Evolutionary conservation across 139 green algal genomes (phyloP), one percentile per base, ranked within the genome.

Genomic region (Volvox reticuliferus): DNA sequence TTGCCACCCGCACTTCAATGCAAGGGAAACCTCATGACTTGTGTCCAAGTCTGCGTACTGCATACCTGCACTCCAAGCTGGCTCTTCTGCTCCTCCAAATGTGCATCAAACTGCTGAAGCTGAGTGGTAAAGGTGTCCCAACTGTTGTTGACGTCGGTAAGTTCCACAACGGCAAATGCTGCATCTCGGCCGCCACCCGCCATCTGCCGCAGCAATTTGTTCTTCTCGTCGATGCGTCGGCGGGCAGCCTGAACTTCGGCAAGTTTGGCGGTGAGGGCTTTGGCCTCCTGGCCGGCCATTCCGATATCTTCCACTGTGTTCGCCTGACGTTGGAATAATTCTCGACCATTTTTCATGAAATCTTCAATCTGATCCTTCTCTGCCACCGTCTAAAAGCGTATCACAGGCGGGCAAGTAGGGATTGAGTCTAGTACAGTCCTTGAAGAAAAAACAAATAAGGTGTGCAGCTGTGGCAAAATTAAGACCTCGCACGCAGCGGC

Each of bases 261-360:
- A 30, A 96, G 90, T 33, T 91, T 84, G 20, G 86, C 88, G 50
- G 97, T 92, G 89, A 98, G 95, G 0, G 79, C 16, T 76, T 94
- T 91, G 5, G 96, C 95, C 65, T 96, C 92, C 71, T 94, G 91
- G 0, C 95, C 91, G 19, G 94, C 92, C 13, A 90, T 77, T 26
- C 95, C 96, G 81, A 98, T 98, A 79, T 98, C 96, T 89, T 98
- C 94, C 32, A 97, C 92, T 68, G 91, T 96, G 61, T 87, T 87
- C 36, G 95, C 94, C 75, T 96, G 82, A 18, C 77, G 83, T 1
- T 88, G 77, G 24, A 98, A 95, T 30, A 96, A 87, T 18, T 94
- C 87, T 6, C 80, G 80, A 55, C 93, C 96, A 13, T 91, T 88
- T 22, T 88, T 89, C n/a, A 97, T 93, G 89, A 96, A 97, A 28